These are phyloP conservation scores for Grosmannia serpens DNA, from an alignment of 2,329 filamentous ascomycete genomes.

Conservation along the genomic window DNA sequence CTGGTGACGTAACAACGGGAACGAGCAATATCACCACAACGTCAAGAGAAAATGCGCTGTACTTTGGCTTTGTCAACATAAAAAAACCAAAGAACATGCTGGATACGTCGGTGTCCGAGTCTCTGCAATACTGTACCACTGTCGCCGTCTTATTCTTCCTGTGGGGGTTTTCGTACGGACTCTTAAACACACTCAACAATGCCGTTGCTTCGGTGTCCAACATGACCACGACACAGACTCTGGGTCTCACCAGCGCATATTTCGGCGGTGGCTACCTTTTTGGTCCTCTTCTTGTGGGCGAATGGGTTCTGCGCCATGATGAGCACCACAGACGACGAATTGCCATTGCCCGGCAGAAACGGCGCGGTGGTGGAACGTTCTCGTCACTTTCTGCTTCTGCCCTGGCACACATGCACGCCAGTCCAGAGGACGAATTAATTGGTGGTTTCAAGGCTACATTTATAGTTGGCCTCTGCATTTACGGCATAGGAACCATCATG, in stretches of 20 bases:
- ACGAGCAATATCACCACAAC: neutral
- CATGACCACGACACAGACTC: constrained; percentile 49
- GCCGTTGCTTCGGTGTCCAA: constrained; percentile 52
- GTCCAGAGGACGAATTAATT: constrained; percentile 27
- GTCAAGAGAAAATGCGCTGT: constrained; percentile 28
- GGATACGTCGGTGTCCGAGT: constrained; percentile 49
- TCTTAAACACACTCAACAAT: constrained; percentile 70
- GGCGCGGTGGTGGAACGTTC: neutral
- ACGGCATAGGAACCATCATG: constrained; percentile 67
- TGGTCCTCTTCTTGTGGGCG: constrained; percentile 57
- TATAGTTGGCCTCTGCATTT: constrained; percentile 64
- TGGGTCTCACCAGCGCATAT: constrained; percentile 59
- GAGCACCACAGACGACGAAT: constrained; percentile 38
- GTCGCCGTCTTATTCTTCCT: constrained; percentile 77
- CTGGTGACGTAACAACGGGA: too few relatives aligned
- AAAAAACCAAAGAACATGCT: constrained; percentile 59
- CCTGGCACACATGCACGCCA: neutral
- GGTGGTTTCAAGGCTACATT: constrained; percentile 72
- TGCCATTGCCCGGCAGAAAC: constrained; percentile 5
- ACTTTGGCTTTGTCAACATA: constrained; percentile 72
- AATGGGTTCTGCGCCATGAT: constrained; percentile 58
- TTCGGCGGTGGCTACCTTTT: constrained; percentile 60
- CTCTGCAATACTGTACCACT: constrained; percentile 58
- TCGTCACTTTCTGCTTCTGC: neutral
- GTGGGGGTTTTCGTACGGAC: constrained; percentile 78